Conservation (phyloP, 495 filamentous ascomycete species). For the Hapsidospora chrysogenum region DNA sequence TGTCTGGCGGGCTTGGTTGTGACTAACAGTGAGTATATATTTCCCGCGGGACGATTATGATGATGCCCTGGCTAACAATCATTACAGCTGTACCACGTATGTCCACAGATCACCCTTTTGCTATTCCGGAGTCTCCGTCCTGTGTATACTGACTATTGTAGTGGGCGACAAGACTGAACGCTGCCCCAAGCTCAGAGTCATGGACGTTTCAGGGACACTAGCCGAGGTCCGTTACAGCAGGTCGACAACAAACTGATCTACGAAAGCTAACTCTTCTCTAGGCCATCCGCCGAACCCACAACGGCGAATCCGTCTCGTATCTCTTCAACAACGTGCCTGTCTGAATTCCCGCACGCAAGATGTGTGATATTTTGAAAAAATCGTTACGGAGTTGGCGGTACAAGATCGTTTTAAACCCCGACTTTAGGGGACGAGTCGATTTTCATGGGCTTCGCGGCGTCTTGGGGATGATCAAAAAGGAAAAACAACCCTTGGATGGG, state of each 20-base stretch:
- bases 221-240: slow-evolving; percentile 36
- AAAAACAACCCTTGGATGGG: too few relatives aligned
- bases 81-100: slow-evolving; percentile 1
- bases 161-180: slow-evolving; percentile 52
- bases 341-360: too few relatives aligned
- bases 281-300: slow-evolving; percentile 81
- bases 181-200: slow-evolving; percentile 70
- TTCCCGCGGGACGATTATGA: background rate
- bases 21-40: slow-evolving; percentile 47
- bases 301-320: slow-evolving; percentile 26
- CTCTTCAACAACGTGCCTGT: slow-evolving; percentile 4
- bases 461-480: too few relatives aligned
- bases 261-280: background rate
- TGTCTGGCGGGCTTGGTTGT: slow-evolving; percentile 66
- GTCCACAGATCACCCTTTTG: too few relatives aligned
- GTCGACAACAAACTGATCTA: too few relatives aligned
- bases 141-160: slow-evolving; percentile 46
- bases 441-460: too few relatives aligned
- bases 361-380: too few relatives aligned
- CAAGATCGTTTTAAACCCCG: too few relatives aligned
- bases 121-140: too few relatives aligned
- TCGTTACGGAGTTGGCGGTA: too few relatives aligned
- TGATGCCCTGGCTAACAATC: too few relatives aligned
- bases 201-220: slow-evolving; percentile 79
- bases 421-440: too few relatives aligned